Conservation (phyloP, 345 rosid species). For the Microcos paniculata region DNA sequence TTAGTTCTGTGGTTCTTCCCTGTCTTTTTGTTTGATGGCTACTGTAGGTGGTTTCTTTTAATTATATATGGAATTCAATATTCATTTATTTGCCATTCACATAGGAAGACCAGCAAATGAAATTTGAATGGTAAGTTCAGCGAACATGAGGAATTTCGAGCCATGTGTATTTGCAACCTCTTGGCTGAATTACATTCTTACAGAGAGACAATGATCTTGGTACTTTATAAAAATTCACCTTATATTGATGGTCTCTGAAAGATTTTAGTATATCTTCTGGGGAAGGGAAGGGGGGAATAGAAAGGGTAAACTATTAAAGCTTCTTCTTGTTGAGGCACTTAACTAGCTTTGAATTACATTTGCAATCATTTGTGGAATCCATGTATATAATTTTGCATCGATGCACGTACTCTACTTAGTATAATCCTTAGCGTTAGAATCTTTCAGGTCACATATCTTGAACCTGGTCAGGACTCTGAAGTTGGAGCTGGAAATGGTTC, state of each 20-base stretch:
- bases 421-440: conserved; percentile 26
- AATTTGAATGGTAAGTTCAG: background rate
- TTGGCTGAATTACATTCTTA: background rate
- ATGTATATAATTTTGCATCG: background rate
- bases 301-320: too few relatives aligned
- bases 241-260: too few relatives aligned
- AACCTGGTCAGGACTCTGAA: conserved; percentile 68
- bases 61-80: background rate
- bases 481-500: conserved; percentile 46
- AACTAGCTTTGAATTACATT: background rate
- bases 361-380: background rate
- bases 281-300: too few relatives aligned
- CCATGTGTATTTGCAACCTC: background rate
- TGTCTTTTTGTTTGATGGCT: background rate
- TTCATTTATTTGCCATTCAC: background rate
- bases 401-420: background rate
- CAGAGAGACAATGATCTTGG: background rate
- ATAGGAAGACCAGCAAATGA: background rate
- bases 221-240: background rate
- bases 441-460: conserved; percentile 72
- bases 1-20: background rate
- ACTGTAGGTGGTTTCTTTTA: background rate
- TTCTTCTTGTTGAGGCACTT: background rate
- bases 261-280: too few relatives aligned
- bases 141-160: background rate